phyloP scores from a whole-genome alignment of 2,329 filamentous ascomycete genomes.

The Conoideocrella luteorostrata region DNA sequence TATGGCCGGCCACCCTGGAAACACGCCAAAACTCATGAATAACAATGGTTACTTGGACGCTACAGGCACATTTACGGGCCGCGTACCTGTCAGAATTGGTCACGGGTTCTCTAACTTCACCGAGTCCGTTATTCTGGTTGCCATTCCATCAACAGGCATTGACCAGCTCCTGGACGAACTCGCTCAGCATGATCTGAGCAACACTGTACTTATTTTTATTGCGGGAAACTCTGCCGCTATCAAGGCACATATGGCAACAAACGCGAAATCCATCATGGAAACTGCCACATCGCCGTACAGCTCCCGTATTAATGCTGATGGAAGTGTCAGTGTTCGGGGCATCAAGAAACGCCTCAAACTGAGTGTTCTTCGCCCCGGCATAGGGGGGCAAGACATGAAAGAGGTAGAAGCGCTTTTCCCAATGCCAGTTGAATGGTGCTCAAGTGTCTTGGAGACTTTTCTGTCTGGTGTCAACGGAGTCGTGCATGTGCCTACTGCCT shows the following conservation, averaged over 20 bases:
- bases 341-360: conserved; percentile 9
- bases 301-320: conserved; percentile 9
- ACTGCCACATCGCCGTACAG: conserved; percentile 10
- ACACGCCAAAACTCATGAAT: too few species aligned
- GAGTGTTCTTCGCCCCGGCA: background rate
- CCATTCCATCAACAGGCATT: too few species aligned
- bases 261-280: conserved; percentile 6
- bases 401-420: conserved; percentile 1
- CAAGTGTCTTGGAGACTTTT: conserved; percentile 9
- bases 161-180: too few species aligned
- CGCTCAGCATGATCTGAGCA: too few species aligned
- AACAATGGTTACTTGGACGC: too few species aligned
- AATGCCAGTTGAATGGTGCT: conserved; percentile 10
- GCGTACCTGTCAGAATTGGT: too few species aligned
- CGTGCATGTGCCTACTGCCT: conserved; percentile 10
- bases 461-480: conserved; percentile 10
- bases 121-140: too few species aligned
- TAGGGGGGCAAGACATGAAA: too few species aligned
- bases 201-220: too few species aligned
- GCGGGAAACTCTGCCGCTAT: too few species aligned
- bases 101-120: too few species aligned
- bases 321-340: conserved; percentile 8
- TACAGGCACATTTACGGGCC: too few species aligned
- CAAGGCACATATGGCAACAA: background rate
- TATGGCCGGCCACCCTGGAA: conserved; percentile 5